Conservation (phyloP, 2,329 filamentous ascomycete genomes). For the Sordariomycetes sp. region DNA sequence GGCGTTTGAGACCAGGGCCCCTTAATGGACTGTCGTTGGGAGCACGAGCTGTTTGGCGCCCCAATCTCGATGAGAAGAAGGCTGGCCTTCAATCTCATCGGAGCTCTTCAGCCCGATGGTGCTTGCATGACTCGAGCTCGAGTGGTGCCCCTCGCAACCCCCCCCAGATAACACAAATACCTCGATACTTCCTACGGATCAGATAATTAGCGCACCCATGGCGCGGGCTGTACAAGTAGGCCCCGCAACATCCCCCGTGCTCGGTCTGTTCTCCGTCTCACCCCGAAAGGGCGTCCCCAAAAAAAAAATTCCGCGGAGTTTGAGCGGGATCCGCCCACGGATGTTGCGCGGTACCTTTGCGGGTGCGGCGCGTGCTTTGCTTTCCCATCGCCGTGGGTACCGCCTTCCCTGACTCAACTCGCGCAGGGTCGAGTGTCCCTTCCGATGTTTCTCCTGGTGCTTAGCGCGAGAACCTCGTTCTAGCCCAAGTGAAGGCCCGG, state of each 20-base stretch:
- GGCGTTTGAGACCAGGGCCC: neutral
- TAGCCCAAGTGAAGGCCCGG: neutral
- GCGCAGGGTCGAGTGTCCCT: neutral
- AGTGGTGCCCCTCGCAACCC: no score
- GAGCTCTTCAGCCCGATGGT: no score
- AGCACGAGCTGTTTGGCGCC: no score
- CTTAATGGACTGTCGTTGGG: neutral
- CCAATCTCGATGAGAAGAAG: no score
- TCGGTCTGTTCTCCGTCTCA: no score
- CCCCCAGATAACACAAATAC: no score
- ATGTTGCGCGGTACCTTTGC: neutral
- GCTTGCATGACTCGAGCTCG: no score
- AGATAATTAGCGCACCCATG: no score
- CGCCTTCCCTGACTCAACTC: neutral
- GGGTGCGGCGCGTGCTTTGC: neutral
- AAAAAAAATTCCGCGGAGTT: neutral
- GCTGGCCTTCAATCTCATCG: no score
- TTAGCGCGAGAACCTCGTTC: neutral
- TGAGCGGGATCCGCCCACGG: neutral
- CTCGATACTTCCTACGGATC: no score
- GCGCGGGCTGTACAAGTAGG: no score
- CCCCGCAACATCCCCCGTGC: no score
- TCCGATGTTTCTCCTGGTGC: neutral
- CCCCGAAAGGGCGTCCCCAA: neutral
- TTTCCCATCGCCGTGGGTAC: neutral